These are phyloP conservation scores for Coniophora puteana DNA, from an alignment of 1,284 basidiomycete species.

Conservation along the genomic window DNA sequence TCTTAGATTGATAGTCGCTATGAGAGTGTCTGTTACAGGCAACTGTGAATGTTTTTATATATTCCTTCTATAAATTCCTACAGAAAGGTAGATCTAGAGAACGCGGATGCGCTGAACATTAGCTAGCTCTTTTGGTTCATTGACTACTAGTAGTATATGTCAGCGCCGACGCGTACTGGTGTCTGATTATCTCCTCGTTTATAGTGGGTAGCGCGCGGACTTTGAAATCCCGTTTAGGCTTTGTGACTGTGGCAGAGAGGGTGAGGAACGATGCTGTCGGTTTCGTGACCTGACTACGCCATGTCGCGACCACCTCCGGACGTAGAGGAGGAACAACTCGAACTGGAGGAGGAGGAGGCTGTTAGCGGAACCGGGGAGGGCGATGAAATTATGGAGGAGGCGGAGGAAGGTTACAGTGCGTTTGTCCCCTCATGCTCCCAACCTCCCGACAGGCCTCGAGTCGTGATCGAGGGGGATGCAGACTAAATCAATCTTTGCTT, in stretches of 20 bases:
- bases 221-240: constrained; percentile 24
- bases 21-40: constrained; percentile 3
- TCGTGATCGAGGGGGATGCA: constrained; percentile 3
- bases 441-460: constrained; percentile 4
- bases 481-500: constrained; percentile 5
- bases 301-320: constrained; percentile 48
- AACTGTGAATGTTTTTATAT: background rate
- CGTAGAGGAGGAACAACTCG: constrained; percentile 41
- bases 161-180: no score
- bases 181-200: background rate
- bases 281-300: constrained; percentile 21
- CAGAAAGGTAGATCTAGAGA: no score
- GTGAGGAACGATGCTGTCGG: constrained; percentile 14
- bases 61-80: no score
- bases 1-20: constrained; percentile 6
- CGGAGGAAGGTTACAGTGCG: constrained; percentile 71
- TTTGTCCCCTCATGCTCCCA: constrained; percentile 17
- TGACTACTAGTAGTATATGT: no score
- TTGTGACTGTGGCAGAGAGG: constrained; percentile 15
- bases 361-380: constrained; percentile 50
- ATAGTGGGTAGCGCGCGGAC: constrained; percentile 20
- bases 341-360: constrained; percentile 50
- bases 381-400: constrained; percentile 69
- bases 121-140: no score
- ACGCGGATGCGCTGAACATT: no score